These are phyloP conservation scores for Hortiboletus flavorubellus DNA, from an alignment of 768 basidiomycete genomes.

Conservation along the genomic window DNA sequence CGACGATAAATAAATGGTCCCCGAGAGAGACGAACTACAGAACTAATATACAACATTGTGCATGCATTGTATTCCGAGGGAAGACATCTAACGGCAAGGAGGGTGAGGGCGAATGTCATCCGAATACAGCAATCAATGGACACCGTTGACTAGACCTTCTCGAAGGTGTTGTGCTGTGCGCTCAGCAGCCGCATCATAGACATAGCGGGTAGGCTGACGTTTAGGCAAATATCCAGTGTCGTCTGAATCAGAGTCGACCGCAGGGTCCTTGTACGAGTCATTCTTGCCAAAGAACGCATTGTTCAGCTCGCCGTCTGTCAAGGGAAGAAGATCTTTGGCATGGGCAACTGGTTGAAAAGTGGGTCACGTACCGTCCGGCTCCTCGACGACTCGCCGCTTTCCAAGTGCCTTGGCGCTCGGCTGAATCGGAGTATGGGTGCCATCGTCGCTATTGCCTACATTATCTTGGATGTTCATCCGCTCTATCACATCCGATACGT, in stretches of 20 bases:
- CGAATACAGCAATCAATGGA: conserved; percentile 37
- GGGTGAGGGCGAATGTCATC: background rate
- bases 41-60: conserved; percentile 25
- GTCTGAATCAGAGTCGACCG: conserved; percentile 50
- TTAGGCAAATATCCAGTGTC: conserved; percentile 34
- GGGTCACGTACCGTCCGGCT: conserved; percentile 38
- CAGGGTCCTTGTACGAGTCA: conserved; percentile 32
- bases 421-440: conserved; percentile 40
- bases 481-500: conserved; percentile 26
- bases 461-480: conserved; percentile 28
- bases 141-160: conserved; percentile 45
- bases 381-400: conserved; percentile 66
- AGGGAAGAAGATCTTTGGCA: background rate
- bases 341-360: background rate
- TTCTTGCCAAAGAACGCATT: conserved; percentile 50
- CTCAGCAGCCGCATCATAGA: conserved; percentile 93
- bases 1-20: conserved; percentile 24
- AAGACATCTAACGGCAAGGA: conserved; percentile 11
- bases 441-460: conserved; percentile 26
- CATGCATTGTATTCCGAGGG: conserved; percentile 14
- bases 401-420: conserved; percentile 89
- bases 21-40: conserved; percentile 13
- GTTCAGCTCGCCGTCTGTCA: conserved; percentile 47
- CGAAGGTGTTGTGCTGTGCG: conserved; percentile 59
- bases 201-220: conserved; percentile 61